Evolutionary conservation across 2,329 filamentous ascomycete genomes (phyloP), one percentile per base, ranked within the genome.

Genomic region (Sclerotinia sclerotiorum): DNA sequence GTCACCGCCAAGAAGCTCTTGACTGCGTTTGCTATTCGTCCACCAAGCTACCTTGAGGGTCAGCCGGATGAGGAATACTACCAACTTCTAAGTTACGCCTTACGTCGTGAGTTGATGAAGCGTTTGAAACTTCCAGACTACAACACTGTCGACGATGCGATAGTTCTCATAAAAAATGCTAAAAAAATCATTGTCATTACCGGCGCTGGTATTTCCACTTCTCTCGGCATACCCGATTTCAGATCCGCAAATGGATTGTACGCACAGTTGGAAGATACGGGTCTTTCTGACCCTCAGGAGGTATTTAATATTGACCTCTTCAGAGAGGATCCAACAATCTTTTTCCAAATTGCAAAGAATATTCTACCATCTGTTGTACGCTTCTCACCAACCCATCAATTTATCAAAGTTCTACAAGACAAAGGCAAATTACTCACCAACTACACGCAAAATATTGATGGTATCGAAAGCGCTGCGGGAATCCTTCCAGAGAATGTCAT

Each of bases 381-480:
- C 74, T 97, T 88, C 82, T 93, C 94, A 0, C 94, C 94, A 0
- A 98, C 95, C 0, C 95, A 99, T 82, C 89, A 90, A 65, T 99
- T 99, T 81, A 96, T 99, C 76, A 88, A 89, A 46, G 84, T 97
- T 74, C 85, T 99, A 48, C 92, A 99, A 79, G 86, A 94, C 73
- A 91, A 93, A 79, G 88, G 87, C 72, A 97, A 97, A 79, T 86
- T 99, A 8, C 86, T 97, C 69, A 98, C 94, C 54, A 97, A 98
- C 81, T 99, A 97, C 82, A 97, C 95, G 0, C 95, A 99, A 78
- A 99, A 99, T 79, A 98, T 99, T 76, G 95, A 99, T 82, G 97
- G 97, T 74, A 88, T 97, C 64, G 94, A 99, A 79, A 86, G 89
- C 70, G 89, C 91, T 75, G 94, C 94, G 0, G 95, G 95, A 29